Conservation (phyloP, 352 stramenopile genomes). For the Globisporangium abappressorium region DNA sequence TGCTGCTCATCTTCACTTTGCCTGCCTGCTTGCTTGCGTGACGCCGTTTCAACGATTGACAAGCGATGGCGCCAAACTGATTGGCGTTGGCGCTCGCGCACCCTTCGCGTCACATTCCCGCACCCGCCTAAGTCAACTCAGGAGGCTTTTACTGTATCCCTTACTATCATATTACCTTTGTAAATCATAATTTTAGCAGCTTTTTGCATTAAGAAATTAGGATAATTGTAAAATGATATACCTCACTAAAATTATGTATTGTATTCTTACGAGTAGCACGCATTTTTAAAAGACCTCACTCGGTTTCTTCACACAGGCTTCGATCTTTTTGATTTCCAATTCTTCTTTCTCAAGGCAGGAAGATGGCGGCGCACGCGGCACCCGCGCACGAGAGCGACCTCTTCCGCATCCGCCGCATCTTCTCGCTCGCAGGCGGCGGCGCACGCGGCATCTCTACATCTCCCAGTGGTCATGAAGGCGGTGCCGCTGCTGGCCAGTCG, state of each 20-base stretch:
- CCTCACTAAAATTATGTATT: too few species aligned
- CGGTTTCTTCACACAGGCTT: constrained; percentile 1
- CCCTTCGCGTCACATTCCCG: constrained; percentile 15
- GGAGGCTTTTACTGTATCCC: background rate
- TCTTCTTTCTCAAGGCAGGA: background rate
- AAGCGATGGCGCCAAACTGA: background rate
- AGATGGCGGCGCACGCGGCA: constrained; percentile 11
- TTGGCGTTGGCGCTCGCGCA: constrained; percentile 15
- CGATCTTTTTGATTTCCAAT: constrained; percentile 1
- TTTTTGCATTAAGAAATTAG: too few species aligned
- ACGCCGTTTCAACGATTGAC: constrained; percentile 15
- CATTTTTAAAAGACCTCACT: background rate
- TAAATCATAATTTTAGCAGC: too few species aligned
- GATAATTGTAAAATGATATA: too few species aligned
- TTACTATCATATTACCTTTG: background rate
- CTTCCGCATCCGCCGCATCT: constrained; percentile 77
- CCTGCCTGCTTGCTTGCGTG: background rate
- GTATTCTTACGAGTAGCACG: too few species aligned
- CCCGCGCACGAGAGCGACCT: constrained; percentile 53
- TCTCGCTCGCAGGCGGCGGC: constrained; percentile 22
- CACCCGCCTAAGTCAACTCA: background rate
- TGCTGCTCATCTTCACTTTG: constrained; percentile 2
- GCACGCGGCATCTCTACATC: background rate
- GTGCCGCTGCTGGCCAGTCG: background rate
- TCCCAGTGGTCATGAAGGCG: background rate